A percentile compares a stretch with the other conserved stretches of the same genome.
Evolutionary conservation across 1,284 basidiomycete species (phyloP).

Genomic region (Microbotryum scabiosae): DNA sequence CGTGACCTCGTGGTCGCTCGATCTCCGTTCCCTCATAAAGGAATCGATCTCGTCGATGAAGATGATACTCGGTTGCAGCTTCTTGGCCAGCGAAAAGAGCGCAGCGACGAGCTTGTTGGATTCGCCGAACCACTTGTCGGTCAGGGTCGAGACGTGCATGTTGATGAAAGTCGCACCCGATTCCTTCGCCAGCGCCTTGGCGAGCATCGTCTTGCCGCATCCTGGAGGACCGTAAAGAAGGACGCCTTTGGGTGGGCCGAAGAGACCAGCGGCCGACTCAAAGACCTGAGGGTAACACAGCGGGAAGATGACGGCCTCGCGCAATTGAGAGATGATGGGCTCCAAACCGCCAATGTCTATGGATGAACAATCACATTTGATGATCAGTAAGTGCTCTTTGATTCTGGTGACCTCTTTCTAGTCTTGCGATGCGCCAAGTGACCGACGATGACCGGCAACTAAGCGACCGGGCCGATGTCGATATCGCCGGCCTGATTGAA

Average conservation of each 20-base stretch:
- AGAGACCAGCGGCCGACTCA: conserved; percentile 52
- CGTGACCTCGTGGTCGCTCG: conserved; percentile 92
- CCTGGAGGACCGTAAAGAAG: conserved; percentile 44
- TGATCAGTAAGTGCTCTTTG: background rate
- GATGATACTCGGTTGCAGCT: conserved; percentile 66
- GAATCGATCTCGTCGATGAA: conserved; percentile 81
- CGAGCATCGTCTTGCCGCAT: conserved; percentile 44
- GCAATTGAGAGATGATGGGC: conserved; percentile 76
- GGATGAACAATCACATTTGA: background rate
- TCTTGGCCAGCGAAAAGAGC: conserved; percentile 63
- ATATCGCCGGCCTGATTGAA: background rate
- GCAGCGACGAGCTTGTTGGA: conserved; percentile 95
- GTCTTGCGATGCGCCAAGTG: background rate
- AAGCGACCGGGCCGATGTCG: background rate
- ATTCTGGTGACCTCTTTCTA: background rate
- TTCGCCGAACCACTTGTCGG: conserved; percentile 57
- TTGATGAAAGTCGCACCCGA: conserved; percentile 82
- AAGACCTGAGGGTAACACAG: conserved; percentile 88
- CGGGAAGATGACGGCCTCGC: conserved; percentile 94
- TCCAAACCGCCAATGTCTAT: conserved; percentile 95
- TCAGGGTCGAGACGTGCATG: conserved; percentile 47
- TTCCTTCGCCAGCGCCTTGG: conserved; percentile 63
- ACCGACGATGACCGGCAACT: background rate
- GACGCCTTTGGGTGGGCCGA: conserved; percentile 50
- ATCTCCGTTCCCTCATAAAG: conserved; percentile 75